These are phyloP conservation scores for Brettanomyces nanus DNA, from an alignment of 805 yeast species.

Conservation along the genomic window DNA sequence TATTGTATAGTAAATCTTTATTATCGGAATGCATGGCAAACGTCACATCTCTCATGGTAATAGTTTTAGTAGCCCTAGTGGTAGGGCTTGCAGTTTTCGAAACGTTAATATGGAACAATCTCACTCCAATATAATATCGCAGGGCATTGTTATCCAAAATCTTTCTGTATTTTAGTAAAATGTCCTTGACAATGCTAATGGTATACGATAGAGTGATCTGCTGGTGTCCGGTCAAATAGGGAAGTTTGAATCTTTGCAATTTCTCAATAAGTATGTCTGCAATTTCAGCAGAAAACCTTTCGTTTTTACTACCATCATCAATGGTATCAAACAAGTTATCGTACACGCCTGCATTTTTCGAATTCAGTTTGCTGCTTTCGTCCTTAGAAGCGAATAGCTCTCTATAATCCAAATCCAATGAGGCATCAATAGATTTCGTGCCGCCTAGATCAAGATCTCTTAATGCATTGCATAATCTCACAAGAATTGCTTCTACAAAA, in stretches of 20 bases:
- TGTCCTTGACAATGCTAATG: conserved; percentile 52
- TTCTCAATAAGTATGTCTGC: conserved; percentile 47
- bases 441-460: conserved; percentile 42
- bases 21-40: conserved; percentile 87
- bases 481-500: conserved; percentile 49
- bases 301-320: neutral
- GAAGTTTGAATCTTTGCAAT: conserved; percentile 58
- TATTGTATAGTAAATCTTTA: conserved; percentile 53
- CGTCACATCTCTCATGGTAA: conserved; percentile 72
- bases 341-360: neutral
- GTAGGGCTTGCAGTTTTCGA: conserved; percentile 20
- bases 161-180: conserved; percentile 35
- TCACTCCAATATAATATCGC: conserved; percentile 63
- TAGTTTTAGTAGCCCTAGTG: conserved; percentile 14
- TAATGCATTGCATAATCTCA: conserved; percentile 42
- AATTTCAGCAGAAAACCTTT: conserved; percentile 2
- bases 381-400: conserved; percentile 8
- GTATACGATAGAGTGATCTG: conserved; percentile 74
- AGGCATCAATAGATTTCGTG: conserved; percentile 14
- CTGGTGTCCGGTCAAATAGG: conserved; percentile 83
- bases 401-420: conserved; percentile 14
- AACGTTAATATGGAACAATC: conserved; percentile 43
- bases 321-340: neutral
- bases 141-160: conserved; percentile 58
- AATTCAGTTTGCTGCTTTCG: neutral